Base-by-base conservation (phyloP, 768 basidiomycete genomes). In the Tulasnella sp. region DNA sequence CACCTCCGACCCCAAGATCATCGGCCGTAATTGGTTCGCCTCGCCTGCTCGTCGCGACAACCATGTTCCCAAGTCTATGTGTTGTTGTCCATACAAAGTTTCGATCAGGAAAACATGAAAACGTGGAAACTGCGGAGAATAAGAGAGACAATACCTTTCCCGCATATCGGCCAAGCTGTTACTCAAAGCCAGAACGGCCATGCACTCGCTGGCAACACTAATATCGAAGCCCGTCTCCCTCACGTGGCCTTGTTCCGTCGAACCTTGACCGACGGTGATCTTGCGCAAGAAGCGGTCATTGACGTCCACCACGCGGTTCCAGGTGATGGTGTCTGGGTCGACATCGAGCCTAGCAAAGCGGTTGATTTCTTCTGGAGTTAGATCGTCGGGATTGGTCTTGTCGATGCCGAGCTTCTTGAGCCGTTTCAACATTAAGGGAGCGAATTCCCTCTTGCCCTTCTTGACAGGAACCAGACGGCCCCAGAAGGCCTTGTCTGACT, bases 231-330 rank as follows among this genome's bases (percentile, higher is more conserved):
- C 96, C 61, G 97, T 91, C 79, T 91, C 90, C 77, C 98, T 91
- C 79, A 93, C 91, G 81, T 92, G 91, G 23, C 96, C 96, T 83
- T 94, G 87, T 84, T 99, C 97, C 7, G 96, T 96, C 10, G 91
- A 81, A 77, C 91, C 92, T 80, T 93, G 93, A n/a, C 97, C 97
- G 75, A 98, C 88, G 44, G 93, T 94, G 82, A 98, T 91, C 85
- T 93, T 95, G 78, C 97, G 93, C 80, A 99, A 87, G 89, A 96
- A 98, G 76, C 97, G 91, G 84, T 99, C 97, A 84, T 99, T 99
- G 80, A 93, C 94, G 83, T 99, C 97, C 76, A 98, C 83, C 29
- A 99, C 97, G 70, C 97, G 95, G 84, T 98, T 95, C 96, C 97
- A 99, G 74, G 96, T 98, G 81, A 99, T 94, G 32, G 95, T 97